A percentile compares a stretch with the other conserved stretches of the same genome.
phyloP scores from a whole-genome alignment of 164 flowering plant species.

The Houttuynia cordata region DNA sequence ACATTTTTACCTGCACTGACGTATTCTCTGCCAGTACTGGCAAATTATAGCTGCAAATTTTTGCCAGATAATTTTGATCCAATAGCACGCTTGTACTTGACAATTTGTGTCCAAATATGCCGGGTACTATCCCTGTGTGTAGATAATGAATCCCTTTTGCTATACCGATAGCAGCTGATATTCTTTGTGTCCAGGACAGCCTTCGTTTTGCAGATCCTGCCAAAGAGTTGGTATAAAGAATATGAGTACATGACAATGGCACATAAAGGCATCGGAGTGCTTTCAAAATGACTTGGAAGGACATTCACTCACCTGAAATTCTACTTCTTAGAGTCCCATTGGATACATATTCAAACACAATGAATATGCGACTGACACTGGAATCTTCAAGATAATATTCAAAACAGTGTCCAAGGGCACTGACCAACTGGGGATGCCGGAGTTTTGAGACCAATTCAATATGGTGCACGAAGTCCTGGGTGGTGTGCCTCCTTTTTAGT shows the following conservation, averaged over 20 bases:
- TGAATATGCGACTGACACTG: slow-evolving; percentile 77
- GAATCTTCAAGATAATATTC: slow-evolving; percentile 89
- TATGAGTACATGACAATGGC: too few species aligned
- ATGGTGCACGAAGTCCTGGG: slow-evolving; percentile 56
- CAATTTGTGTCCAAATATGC: slow-evolving; percentile 56
- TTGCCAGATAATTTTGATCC: slow-evolving; percentile 71
- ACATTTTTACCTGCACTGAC: slow-evolving; percentile 12
- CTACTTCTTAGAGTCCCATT: slow-evolving; percentile 66
- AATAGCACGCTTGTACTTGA: slow-evolving; percentile 65
- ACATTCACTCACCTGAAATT: slow-evolving; percentile 50
- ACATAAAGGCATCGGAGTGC: neutral
- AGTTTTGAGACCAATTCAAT: slow-evolving; percentile 78
- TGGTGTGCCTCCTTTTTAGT: slow-evolving; percentile 47
- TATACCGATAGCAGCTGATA: slow-evolving; percentile 71
- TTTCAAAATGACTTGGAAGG: neutral
- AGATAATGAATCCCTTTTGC: slow-evolving; percentile 87
- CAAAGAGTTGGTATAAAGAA: slow-evolving; percentile 10
- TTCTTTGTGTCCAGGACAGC: slow-evolving; percentile 75
- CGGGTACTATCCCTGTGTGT: slow-evolving; percentile 81
- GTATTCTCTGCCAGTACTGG: slow-evolving; percentile 52
- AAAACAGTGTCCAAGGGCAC: slow-evolving; percentile 91
- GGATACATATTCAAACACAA: slow-evolving; percentile 77
- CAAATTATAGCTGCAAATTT: slow-evolving; percentile 79
- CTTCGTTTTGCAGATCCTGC: slow-evolving; percentile 25
- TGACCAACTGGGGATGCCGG: slow-evolving; percentile 81